A percentile compares a stretch with the other conserved stretches of the same genome.
Evolutionary conservation across 768 basidiomycete genomes (phyloP).

Genomic region (Mycena sanguinolenta): DNA sequence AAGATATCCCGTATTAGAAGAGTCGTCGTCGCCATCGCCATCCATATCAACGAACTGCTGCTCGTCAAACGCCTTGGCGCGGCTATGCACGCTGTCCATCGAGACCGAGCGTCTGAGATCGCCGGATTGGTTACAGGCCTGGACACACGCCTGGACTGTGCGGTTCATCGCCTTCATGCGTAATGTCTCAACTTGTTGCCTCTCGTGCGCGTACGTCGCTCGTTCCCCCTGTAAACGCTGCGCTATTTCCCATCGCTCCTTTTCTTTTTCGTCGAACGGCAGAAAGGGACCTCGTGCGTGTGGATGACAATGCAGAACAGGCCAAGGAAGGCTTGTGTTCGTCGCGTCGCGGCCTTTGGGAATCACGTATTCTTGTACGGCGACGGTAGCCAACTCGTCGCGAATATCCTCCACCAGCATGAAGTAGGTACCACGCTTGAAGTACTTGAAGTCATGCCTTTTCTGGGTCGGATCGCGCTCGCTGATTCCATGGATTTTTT

Average conservation of each 20-base stretch:
- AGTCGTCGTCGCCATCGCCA: slow-evolving; percentile 63
- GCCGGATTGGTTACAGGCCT: slow-evolving; percentile 47
- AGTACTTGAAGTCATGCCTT: slow-evolving; percentile 91
- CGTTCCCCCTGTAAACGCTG: slow-evolving; percentile 61
- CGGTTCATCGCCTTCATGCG: slow-evolving; percentile 53
- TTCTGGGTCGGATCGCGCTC: slow-evolving; percentile 94
- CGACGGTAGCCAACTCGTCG: slow-evolving; percentile 86
- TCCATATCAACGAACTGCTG: slow-evolving; percentile 54
- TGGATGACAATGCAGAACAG: slow-evolving; percentile 85
- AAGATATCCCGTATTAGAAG: slow-evolving; percentile 76
- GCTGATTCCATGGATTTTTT: slow-evolving; percentile 86
- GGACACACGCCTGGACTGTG: slow-evolving; percentile 52
- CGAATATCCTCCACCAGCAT: slow-evolving; percentile 93
- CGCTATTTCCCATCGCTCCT: slow-evolving; percentile 73
- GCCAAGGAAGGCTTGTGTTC: slow-evolving; percentile 77
- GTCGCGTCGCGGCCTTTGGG: slow-evolving; percentile 62
- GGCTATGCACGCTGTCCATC: slow-evolving; percentile 80
- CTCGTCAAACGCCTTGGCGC: slow-evolving; percentile 46
- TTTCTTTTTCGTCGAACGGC: slow-evolving; percentile 81
- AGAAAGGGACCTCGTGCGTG: slow-evolving; percentile 80
- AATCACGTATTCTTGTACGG: slow-evolving; percentile 83
- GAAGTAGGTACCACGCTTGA: slow-evolving; percentile 80
- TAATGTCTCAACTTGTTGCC: slow-evolving; percentile 46
- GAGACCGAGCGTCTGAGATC: slow-evolving; percentile 83
- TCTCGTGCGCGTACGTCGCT: slow-evolving; percentile 54